Base-by-base conservation (phyloP, 169 alveolate genomes). In the Cryptosporidium bovis region DNA sequence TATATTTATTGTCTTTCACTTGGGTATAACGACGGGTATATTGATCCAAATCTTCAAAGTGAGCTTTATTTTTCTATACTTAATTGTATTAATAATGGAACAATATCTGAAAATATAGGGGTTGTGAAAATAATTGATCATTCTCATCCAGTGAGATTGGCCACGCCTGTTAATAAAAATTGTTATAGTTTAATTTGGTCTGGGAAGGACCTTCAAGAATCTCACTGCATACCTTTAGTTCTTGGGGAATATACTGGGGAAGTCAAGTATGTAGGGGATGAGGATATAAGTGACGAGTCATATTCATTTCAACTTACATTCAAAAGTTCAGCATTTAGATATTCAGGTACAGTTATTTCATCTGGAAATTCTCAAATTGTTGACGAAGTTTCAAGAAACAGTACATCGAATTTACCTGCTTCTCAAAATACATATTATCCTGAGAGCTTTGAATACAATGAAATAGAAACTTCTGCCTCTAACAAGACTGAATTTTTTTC, bases 111-210 rank as follows among this genome's bases (percentile, higher is more conserved):
- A 4, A 55, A 77, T 62, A 77, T 77, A 56, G 64, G 64, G 1
- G 64, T 77, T 44, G 24, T 62, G 62, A 77, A 60, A 20, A 77
- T 77, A 44, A 55, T 44, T 6, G 93, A 91, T 64, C 58, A 51
- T 48, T 83, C 90, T 46, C 93, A 91, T 83, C 93, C 93, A 1
- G 90, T 91, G 33, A 66, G 93, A 50, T 64, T 91, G 51, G 93
- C 82, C 40, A 87, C 93, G 16, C 92, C 92, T 44, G 51, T 27
- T 50, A 64, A 34, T 36, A 58, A 71, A 34, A 64, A 44, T 34
- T 77, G 87, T 36, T 77, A 77, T 40, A 56, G 51, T 16, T 66
- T 77, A 29, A 20, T 77, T 6, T 77, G 87, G 87, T 33, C 60
- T n/a, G 53, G 66, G 16, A 29, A 62, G 15, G 71, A 62, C 24